Base-by-base conservation (phyloP, 2,329 filamentous ascomycete genomes). In the Fusarium chuoi region DNA sequence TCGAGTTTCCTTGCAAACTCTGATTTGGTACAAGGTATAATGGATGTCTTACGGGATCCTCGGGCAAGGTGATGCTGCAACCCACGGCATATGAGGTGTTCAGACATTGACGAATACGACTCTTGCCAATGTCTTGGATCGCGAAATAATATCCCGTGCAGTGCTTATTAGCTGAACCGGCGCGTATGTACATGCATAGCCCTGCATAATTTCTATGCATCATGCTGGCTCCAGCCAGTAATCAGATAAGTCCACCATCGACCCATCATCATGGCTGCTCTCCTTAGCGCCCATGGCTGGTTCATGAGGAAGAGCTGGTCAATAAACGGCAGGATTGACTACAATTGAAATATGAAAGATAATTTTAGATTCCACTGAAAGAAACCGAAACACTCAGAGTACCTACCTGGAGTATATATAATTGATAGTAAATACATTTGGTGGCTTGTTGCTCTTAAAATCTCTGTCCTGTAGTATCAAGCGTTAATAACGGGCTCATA, bases 181-280 rank as follows among this genome's bases (percentile, higher is more conserved):
- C 68, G 65, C 49, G 24, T 33, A 33, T 33, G 33, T 70, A 64
- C 33, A 49, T 62, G 62, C 54, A 73, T 68, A 49, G 5, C 22
- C 36, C 35, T 63, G 55, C 35, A 62, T 41, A 60, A 42, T 28
- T 51, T 36, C 44, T 62, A 33, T 68, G 52, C 64, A 70, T 65
- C 58, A 62, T 71, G 52, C 36, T 49, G 44, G 35, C 28, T 46
- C 52, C 54, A 51, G 38, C 46, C 41, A 54, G 30, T 66, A 35
- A 69, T 65, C 46, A 68, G 60, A 75, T 61, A 71, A 60, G 46
- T 49, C 66, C 67, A 69, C 66, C 51, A 65, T 74, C 57, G 58
- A 65, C 59, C 67, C 71, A 71, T 61, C 62, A 74, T 74, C 58
- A 74, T 72, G 71, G 62, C 33, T 56, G 41, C 71, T 74, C 57